Evolutionary conservation across 2,329 filamentous ascomycete species (phyloP), one percentile per base, ranked within the genome.

Genomic region (Eutypa lata): DNA sequence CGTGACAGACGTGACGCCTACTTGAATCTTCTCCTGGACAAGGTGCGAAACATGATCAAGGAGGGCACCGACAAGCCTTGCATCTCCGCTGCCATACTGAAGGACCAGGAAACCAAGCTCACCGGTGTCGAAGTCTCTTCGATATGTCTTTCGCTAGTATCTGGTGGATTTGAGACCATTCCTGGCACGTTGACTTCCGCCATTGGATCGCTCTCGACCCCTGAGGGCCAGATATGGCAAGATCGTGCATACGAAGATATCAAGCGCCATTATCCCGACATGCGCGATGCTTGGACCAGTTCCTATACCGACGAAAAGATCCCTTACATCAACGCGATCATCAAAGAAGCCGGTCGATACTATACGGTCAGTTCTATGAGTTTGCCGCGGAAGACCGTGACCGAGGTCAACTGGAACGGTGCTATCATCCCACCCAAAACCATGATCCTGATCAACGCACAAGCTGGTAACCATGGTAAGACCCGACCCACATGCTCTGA

Each of bases 321-420:
- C 1, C 77, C 77, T 0, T 81, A 80, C 50, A 46, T 74, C 37
- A 72, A 72, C 47, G 71, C 72, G 0, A 78, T 81, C 49, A 71
- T 80, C 37, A 79, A 78, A 51, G 79, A 82, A 62, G 77, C 77
- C 0, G 76, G 71, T 0, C 65, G 79, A 10, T 81, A 78, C 56
- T 81, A 81, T 55, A 81, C 78, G 0, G 78, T 81, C 21, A 76
- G 72, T 54, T 69, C 76, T 2, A 81, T 82, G 77, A 76, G 72
- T 56, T 62, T 81, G 35, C 79, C 79, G 0, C 62, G 79, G 13
- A 78, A 78, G 63, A 79, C 78, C 0, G 73, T 77, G 18, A 71
- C 68, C 0, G 76, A 80, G 43, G 71, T 82, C 10, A 65, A 74
- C 31, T 80, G 77, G 77, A 73, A 79, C 28, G 76, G 77, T 0